Percentiles rank a stretch among this genome's conserved stretches.
phyloP scores from a whole-genome alignment of 2,329 filamentous ascomycete genomes.

The Alternaria sp. region DNA sequence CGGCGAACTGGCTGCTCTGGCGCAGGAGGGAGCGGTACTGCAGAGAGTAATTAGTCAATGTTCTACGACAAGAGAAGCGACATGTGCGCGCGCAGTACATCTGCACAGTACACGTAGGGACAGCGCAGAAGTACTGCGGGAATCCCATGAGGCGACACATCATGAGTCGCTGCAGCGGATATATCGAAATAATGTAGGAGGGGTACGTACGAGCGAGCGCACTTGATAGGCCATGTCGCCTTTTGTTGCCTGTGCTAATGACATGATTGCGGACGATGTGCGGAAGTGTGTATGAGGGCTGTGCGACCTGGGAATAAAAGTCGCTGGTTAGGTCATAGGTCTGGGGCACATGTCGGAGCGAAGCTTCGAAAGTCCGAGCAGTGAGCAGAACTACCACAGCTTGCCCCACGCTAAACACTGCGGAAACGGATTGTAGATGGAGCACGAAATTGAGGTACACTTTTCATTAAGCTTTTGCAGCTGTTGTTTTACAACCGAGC shows the following conservation, averaged over 20 bases:
- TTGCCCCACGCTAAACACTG: neutral
- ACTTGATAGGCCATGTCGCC: slow-evolving; percentile 51
- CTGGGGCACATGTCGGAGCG: slow-evolving; percentile 32
- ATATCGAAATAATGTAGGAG: neutral
- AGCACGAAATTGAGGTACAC: neutral
- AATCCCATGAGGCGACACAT: neutral
- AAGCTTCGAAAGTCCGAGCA: slow-evolving; percentile 43
- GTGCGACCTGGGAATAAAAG: slow-evolving; percentile 44
- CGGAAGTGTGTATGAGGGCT: slow-evolving; percentile 32
- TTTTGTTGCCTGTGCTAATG: slow-evolving; percentile 46
- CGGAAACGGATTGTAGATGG: neutral
- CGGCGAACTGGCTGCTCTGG: slow-evolving; percentile 84
- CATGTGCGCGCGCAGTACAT: neutral
- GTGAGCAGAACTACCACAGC: neutral
- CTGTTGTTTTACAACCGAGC: neutral
- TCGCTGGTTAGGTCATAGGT: slow-evolving; percentile 46
- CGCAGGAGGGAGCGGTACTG: slow-evolving; percentile 93
- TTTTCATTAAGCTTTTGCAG: neutral
- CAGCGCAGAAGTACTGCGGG: too few relatives aligned
- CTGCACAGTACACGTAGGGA: neutral
- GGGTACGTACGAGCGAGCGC: slow-evolving; percentile 49
- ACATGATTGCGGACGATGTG: slow-evolving; percentile 35
- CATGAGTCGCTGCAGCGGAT: neutral
- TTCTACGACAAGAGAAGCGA: neutral
- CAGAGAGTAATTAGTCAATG: slow-evolving; percentile 7